Evolutionary conservation across 805 yeast species (phyloP).

Genomic region (Candida namnaoensis): DNA sequence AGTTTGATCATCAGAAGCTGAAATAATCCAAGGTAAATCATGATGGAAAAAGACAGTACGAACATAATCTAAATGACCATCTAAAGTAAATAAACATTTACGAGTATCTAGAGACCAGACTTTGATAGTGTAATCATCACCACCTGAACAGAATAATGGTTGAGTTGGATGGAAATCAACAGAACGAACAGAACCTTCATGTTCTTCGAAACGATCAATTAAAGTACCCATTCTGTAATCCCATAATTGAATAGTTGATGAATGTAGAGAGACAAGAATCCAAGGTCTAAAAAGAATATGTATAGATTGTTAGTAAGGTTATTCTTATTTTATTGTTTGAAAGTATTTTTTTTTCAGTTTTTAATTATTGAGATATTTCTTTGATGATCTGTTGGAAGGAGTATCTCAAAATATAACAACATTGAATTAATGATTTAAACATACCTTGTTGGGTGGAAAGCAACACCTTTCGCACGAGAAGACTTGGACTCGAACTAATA

Average conservation of each 20-base stretch:
- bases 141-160: constrained; percentile 94
- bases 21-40: constrained; percentile 94
- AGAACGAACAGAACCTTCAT: constrained; percentile 95
- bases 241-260: constrained; percentile 99
- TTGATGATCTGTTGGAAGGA: too few species aligned
- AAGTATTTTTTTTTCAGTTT: too few species aligned
- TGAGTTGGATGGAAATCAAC: constrained; percentile 97
- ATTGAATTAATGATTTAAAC: too few species aligned
- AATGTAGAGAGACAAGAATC: constrained; percentile 90
- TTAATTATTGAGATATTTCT: not conserved
- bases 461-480: constrained; percentile 94
- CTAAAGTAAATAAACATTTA: constrained; percentile 83
- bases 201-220: constrained; percentile 94
- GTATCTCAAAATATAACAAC: too few species aligned
- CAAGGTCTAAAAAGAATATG: constrained; percentile 55
- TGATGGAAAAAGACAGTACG: constrained; percentile 92
- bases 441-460: constrained; percentile 82
- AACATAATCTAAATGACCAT: constrained; percentile 92
- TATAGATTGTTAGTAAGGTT: constrained; percentile 14
- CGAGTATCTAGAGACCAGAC: constrained; percentile 94
- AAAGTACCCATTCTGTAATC: constrained; percentile 99
- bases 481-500: constrained; percentile 90
- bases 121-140: constrained; percentile 91
- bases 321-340: not conserved
- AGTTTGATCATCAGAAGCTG: constrained; percentile 96